phyloP scores from a whole-genome alignment of 2,329 filamentous ascomycete genomes.

The Drechslerella coelobrocha region DNA sequence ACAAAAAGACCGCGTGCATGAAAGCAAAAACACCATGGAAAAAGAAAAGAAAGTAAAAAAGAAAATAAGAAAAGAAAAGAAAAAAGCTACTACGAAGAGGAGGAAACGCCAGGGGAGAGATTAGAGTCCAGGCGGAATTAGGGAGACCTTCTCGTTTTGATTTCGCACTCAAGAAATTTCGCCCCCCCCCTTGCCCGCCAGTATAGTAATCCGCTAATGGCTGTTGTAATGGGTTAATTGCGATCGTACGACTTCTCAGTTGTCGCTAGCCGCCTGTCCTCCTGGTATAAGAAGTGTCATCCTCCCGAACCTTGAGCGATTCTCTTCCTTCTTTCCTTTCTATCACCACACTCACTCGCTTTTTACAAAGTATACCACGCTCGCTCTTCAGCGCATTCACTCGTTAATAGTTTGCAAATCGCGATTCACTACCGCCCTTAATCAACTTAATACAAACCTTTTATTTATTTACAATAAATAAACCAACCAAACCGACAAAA shows the following conservation, averaged over 20 bases:
- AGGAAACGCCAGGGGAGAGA: slow-evolving; percentile 7
- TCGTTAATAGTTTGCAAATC: slow-evolving; percentile 50
- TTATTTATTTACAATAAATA: slow-evolving; percentile 49
- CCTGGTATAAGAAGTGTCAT: slow-evolving; percentile 48
- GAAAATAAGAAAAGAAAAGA: too few species aligned
- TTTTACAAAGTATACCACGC: slow-evolving; percentile 51
- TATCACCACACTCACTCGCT: slow-evolving; percentile 50
- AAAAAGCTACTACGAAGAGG: slow-evolving; percentile 2
- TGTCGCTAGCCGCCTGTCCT: slow-evolving; percentile 23
- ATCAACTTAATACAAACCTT: slow-evolving; percentile 28
- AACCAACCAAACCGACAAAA: slow-evolving; percentile 43
- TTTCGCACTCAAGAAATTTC: slow-evolving; percentile 32
- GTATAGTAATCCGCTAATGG: not conserved
- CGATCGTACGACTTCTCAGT: slow-evolving; percentile 43
- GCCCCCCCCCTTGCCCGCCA: slow-evolving; percentile 13
- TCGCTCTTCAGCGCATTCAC: slow-evolving; percentile 51
- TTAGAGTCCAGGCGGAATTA: slow-evolving; percentile 36
- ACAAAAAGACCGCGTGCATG: slow-evolving; percentile 22
- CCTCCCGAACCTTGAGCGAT: slow-evolving; percentile 39
- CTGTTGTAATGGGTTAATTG: slow-evolving; percentile 18
- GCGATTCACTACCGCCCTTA: slow-evolving; percentile 43
- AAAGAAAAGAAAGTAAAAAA: too few species aligned
- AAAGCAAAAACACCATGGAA: too few species aligned
- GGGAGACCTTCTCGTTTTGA: slow-evolving; percentile 51
- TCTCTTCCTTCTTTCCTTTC: slow-evolving; percentile 43